phyloP scores from a whole-genome alignment of 192 early-diverging fungal species.

The Geranomyces michiganensis region DNA sequence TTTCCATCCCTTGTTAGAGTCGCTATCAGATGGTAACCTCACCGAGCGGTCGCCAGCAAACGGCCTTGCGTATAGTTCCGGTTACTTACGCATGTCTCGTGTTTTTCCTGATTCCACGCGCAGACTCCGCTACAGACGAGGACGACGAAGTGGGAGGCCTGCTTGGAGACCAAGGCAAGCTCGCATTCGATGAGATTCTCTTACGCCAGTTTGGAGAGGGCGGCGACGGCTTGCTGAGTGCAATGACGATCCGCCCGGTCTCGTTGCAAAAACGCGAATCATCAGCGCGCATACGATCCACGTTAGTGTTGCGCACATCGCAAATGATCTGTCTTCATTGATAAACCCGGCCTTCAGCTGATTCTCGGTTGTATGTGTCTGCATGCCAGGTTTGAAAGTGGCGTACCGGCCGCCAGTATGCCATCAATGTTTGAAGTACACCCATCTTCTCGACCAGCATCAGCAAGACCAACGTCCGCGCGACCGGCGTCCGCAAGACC shows the following conservation, averaged over 20 bases:
- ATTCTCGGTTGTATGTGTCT: too few species aligned
- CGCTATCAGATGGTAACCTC: slow-evolving; percentile 27
- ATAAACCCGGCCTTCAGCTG: too few species aligned
- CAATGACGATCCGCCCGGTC: slow-evolving; percentile 48
- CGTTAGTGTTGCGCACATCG: slow-evolving; percentile 21
- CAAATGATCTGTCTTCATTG: too few species aligned
- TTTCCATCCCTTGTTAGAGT: slow-evolving; percentile 33
- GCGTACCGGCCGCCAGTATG: not conserved
- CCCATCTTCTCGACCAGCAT: slow-evolving; percentile 30
- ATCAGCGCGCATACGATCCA: slow-evolving; percentile 41
- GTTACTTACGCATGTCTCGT: not conserved
- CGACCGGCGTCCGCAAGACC: slow-evolving; percentile 26
- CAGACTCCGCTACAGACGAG: slow-evolving; percentile 1
- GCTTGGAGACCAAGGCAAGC: slow-evolving; percentile 9
- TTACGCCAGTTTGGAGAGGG: slow-evolving; percentile 5
- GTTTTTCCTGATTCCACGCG: not conserved
- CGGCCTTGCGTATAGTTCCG: too few species aligned
- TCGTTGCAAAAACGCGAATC: slow-evolving; percentile 47
- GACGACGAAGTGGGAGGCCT: slow-evolving; percentile 18
- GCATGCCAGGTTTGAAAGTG: not conserved
- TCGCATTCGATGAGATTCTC: slow-evolving; percentile 20
- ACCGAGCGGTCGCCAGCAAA: not conserved
- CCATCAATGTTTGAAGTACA: slow-evolving; percentile 8
- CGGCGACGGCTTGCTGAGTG: slow-evolving; percentile 42
- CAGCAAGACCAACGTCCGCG: slow-evolving; percentile 39